Evolutionary conservation across 2,329 filamentous ascomycete species (phyloP).

Genomic region (Alternaria dauci): DNA sequence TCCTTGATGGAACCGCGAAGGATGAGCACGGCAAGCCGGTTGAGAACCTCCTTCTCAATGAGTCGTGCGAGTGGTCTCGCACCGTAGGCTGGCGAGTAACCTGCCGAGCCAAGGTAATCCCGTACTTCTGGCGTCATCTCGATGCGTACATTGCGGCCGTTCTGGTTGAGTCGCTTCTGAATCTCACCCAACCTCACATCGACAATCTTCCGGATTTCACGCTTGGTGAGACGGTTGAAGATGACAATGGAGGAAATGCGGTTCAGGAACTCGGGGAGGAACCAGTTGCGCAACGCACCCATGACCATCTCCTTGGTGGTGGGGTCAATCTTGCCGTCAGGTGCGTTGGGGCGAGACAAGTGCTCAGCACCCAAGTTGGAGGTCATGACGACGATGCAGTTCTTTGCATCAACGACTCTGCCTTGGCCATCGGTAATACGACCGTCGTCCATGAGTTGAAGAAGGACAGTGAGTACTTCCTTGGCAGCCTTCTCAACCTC

Average conservation of each 20-base stretch:
- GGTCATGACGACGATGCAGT: constrained; percentile 99
- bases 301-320: constrained; percentile 90
- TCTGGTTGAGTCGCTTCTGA: constrained; percentile 86
- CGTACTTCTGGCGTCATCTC: constrained; percentile 84
- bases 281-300: constrained; percentile 90
- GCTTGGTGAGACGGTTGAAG: constrained; percentile 92
- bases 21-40: constrained; percentile 89
- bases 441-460: constrained; percentile 99
- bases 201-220: constrained; percentile 94
- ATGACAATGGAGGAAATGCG: constrained; percentile 96
- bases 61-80: constrained; percentile 86
- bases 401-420: constrained; percentile 90
- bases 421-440: constrained; percentile 98
- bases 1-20: constrained; percentile 84
- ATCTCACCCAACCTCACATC: constrained; percentile 88
- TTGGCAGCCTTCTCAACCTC: constrained; percentile 99
- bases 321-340: constrained; percentile 85
- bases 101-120: constrained; percentile 88
- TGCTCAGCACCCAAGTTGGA: constrained; percentile 96
- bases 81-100: constrained; percentile 95
- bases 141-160: constrained; percentile 86
- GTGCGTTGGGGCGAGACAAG: constrained; percentile 78
- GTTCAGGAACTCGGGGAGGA: constrained; percentile 98
- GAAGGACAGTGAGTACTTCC: constrained; percentile 92
- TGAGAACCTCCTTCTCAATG: constrained; percentile 97